Percentiles rank a stretch among this genome's conserved stretches.
These are phyloP conservation scores for Diaporthe sp. DNA, from an alignment of 2,329 filamentous ascomycete species.

Conservation along the genomic window DNA sequence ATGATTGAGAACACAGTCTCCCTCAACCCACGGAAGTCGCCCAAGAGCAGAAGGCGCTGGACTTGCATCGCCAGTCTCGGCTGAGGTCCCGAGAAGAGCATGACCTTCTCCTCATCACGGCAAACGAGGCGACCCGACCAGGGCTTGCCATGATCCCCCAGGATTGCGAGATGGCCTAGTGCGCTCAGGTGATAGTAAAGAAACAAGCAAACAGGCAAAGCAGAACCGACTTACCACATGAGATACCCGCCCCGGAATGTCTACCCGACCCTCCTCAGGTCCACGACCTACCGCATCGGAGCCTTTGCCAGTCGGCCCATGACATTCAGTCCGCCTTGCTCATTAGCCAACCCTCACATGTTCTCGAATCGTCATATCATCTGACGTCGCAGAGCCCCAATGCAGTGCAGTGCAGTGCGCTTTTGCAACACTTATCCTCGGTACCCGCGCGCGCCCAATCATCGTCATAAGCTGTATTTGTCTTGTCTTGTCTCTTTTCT, in stretches of 20 bases:
- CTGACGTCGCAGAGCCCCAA: neutral
- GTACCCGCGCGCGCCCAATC: neutral
- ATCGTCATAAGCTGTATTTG: conserved; percentile 18
- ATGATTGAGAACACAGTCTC: too few species aligned
- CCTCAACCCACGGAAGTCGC: too few species aligned
- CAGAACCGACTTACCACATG: neutral
- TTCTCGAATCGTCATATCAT: neutral
- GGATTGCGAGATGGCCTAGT: too few species aligned
- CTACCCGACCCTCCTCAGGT: neutral
- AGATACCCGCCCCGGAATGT: neutral
- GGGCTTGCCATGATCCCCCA: too few species aligned
- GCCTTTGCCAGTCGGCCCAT: neutral
- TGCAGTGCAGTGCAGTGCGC: too few species aligned
- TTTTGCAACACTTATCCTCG: neutral
- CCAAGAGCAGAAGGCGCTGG: too few species aligned
- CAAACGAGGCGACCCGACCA: too few species aligned
- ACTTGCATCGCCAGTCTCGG: too few species aligned
- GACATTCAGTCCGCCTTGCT: neutral
- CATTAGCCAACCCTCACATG: neutral
- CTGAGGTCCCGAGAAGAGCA: too few species aligned
- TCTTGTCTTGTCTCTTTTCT: conserved; percentile 16
- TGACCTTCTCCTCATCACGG: too few species aligned
- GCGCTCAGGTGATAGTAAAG: too few species aligned
- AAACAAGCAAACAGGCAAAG: neutral
- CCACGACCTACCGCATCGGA: too few species aligned